Evolutionary conservation across 352 stramenopile species (phyloP), one percentile per base, ranked within the genome.

Genomic region (Globisporangium barbulae): DNA sequence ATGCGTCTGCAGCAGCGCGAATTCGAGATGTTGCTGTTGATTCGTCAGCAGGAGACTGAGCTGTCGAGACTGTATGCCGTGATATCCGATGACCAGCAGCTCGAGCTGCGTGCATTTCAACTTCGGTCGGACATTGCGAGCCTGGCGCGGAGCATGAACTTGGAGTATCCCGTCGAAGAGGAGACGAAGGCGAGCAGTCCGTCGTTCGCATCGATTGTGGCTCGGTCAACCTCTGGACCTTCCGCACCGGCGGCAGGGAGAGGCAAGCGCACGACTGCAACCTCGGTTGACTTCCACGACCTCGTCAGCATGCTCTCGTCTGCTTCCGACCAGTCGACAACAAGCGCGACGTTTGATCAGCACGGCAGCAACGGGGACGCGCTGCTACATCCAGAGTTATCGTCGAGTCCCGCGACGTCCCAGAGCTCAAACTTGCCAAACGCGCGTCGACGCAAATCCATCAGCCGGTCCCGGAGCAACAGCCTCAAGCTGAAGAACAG

Each of bases 1-100:
- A 95, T 95, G 86, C 81, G 86, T 1, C 59, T 95, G 41, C 86
- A 95, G 62, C 86, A 95, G 68, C 86, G 86, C 33, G 86, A 95
- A 58, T 90, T 89, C 22, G 86, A 95, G 44, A 92, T 95, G 81
- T 71, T 92, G 21, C 71, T 83, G 62, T 60, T 95, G 21, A 93
- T 95, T 64, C 81, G 85, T 6, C 83, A 92, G 62, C 86, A 95
- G 63, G 86, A 95, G 61, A 75, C 79, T 0, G 75, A 95, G 60
- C 69, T 95, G 4, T 90, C 83, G 15, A 73, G 78, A 35, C 59
- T 93, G 12, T 85, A 88, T 37, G 79, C 79, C 3, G 68, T 87
- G 10, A 47, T 94, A 21, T 80, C 68, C 1, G 75, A 68, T 8
- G 78, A 92, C 0, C 86, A 94, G 53, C 74, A 82, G 19, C 63